Evolutionary conservation across 352 stramenopile species (phyloP).

Genomic region (Pythium phragmiticola): DNA sequence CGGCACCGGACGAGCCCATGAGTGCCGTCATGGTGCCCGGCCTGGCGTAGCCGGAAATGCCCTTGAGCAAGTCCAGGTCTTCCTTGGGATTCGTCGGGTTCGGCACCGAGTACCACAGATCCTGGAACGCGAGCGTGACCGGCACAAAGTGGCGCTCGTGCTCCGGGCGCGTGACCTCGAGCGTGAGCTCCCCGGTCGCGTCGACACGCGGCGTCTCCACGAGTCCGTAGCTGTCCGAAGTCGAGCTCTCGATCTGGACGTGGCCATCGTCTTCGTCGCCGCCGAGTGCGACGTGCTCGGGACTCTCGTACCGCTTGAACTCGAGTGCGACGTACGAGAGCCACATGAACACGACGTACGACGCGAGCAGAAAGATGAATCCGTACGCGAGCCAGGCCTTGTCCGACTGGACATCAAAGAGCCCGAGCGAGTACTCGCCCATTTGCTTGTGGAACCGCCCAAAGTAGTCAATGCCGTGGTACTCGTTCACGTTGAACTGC

Average conservation of each 20-base stretch:
- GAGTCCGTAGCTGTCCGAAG: background rate
- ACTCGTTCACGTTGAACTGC: conserved; percentile 19
- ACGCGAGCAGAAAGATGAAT: conserved; percentile 20
- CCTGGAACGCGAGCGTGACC: conserved; percentile 43
- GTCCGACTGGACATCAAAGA: conserved; percentile 27
- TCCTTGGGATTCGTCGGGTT: conserved; percentile 29
- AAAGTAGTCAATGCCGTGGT: conserved; percentile 34
- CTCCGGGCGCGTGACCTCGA: background rate
- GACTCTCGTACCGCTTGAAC: conserved; percentile 30
- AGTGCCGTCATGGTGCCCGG: conserved; percentile 64
- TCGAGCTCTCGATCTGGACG: background rate
- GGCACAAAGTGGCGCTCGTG: conserved; percentile 12
- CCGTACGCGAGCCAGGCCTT: conserved; percentile 26
- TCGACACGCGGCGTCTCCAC: background rate
- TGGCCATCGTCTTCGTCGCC: background rate
- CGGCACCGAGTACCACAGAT: conserved; percentile 47
- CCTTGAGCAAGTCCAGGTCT: conserved; percentile 54
- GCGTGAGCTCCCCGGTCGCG: background rate
- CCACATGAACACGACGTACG: conserved; percentile 30
- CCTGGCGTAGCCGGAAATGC: conserved; percentile 46
- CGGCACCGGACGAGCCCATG: conserved; percentile 75
- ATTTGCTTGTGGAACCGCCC: conserved; percentile 10
- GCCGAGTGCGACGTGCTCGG: conserved; percentile 6
- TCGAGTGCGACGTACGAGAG: conserved; percentile 31
- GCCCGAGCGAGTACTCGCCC: conserved; percentile 25